Conservation (phyloP, 2,329 filamentous ascomycete species). For the Aspergillus candidus region DNA sequence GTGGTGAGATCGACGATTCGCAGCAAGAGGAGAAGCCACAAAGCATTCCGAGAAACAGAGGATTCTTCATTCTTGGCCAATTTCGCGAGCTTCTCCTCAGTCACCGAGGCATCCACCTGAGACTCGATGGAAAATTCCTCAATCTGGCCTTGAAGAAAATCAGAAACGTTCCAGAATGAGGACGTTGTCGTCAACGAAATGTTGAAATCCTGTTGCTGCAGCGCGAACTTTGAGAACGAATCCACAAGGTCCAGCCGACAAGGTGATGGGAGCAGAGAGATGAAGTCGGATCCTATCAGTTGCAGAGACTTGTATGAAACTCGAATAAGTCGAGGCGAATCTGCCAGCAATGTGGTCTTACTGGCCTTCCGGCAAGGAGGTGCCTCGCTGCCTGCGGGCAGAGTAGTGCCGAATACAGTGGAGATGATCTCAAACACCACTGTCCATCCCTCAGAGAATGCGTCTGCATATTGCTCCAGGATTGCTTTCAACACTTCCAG, state of each 20-base stretch:
- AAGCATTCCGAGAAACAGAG: slow-evolving; percentile 47
- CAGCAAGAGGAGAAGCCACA: slow-evolving; percentile 33
- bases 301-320: slow-evolving; percentile 85
- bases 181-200: slow-evolving; percentile 92
- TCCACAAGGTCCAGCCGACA: slow-evolving; percentile 76
- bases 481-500: slow-evolving; percentile 76
- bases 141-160: slow-evolving; percentile 61
- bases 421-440: slow-evolving; percentile 78
- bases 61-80: slow-evolving; percentile 56
- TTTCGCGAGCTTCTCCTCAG: slow-evolving; percentile 51
- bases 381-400: slow-evolving; percentile 22
- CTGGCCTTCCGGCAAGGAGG: slow-evolving; percentile 9
- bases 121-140: slow-evolving; percentile 35
- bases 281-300: slow-evolving; percentile 90
- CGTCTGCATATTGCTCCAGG: slow-evolving; percentile 83
- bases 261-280: slow-evolving; percentile 63
- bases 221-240: slow-evolving; percentile 82
- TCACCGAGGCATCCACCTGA: slow-evolving; percentile 42
- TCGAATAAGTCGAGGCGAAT: slow-evolving; percentile 69
- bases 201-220: slow-evolving; percentile 86
- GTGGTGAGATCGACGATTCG: slow-evolving; percentile 35
- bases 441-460: slow-evolving; percentile 75
- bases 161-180: slow-evolving; percentile 92
- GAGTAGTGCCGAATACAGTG: slow-evolving; percentile 62
- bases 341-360: slow-evolving; percentile 23